Percentiles rank a stretch among this genome's conserved stretches.
phyloP scores from a whole-genome alignment of 805 yeast species.

The Candida yuanshanica region DNA sequence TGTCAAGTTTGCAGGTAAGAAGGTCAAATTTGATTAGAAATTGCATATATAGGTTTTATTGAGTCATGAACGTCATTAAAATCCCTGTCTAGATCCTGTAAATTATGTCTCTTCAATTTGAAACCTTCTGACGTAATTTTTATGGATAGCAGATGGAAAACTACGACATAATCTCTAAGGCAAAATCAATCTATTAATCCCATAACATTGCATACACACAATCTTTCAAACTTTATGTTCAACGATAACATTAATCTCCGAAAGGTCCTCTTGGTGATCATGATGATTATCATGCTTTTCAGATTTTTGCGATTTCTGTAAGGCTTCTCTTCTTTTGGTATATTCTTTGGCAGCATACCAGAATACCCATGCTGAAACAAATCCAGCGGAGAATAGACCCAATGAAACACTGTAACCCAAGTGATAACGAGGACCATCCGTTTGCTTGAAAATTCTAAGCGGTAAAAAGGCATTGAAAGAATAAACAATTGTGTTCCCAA shows the following conservation, averaged over 20 bases:
- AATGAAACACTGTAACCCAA: neutral
- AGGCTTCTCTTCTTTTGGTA: neutral
- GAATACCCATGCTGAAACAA: neutral
- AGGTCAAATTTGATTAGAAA: constrained; percentile 51
- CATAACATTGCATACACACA: too few species aligned
- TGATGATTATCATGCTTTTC: too few species aligned
- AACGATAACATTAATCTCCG: neutral
- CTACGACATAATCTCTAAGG: too few species aligned
- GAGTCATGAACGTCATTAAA: too few species aligned
- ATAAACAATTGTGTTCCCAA: constrained; percentile 1
- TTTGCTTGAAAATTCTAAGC: neutral
- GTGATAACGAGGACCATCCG: neutral
- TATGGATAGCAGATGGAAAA: too few species aligned
- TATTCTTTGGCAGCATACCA: neutral
- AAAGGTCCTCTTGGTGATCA: neutral
- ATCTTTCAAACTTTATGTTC: neutral
- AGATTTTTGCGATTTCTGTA: neutral
- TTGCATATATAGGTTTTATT: too few species aligned
- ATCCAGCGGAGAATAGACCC: neutral
- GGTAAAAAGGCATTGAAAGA: constrained; percentile 3
- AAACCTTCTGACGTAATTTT: too few species aligned
- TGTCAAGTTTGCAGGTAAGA: constrained; percentile 77
- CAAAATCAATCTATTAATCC: too few species aligned
- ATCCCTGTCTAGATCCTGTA: too few species aligned
- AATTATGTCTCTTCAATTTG: too few species aligned